Percentiles rank a stretch among this genome's conserved stretches.
These are phyloP conservation scores for Nicotiana obtusifolia DNA, from an alignment of 257 asterid genomes.

Conservation along the genomic window DNA sequence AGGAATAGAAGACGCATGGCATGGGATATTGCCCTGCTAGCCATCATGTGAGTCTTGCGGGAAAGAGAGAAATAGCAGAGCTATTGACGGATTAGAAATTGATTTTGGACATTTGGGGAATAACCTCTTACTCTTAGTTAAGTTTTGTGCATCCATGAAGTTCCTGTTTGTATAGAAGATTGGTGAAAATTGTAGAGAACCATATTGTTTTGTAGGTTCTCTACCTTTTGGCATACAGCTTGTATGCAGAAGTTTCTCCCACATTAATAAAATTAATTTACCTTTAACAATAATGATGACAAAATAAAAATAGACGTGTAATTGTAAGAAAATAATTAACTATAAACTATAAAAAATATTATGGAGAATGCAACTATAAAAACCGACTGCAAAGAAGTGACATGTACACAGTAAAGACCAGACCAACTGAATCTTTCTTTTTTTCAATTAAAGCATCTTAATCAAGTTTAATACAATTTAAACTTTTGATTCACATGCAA, in stretches of 20 bases:
- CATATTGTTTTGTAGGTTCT: background rate
- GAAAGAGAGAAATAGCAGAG: background rate
- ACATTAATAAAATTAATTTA: background rate
- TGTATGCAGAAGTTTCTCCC: background rate
- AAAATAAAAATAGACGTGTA: background rate
- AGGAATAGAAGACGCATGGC: too few species aligned
- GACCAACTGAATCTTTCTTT: background rate
- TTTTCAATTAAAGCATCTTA: background rate
- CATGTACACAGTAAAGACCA: background rate
- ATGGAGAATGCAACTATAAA: background rate
- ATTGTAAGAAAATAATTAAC: background rate
- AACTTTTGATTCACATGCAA: background rate
- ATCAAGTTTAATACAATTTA: background rate
- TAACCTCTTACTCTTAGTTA: background rate
- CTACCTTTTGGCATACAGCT: background rate
- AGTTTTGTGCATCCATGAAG: background rate
- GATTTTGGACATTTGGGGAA: background rate
- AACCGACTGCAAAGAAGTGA: background rate
- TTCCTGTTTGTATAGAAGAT: background rate
- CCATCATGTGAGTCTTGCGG: background rate
- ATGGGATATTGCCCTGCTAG: background rate
- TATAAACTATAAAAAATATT: background rate
- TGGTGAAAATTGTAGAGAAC: background rate
- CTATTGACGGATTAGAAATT: background rate
- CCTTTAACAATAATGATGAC: background rate